Conservation (phyloP, 257 asterid species). For the Solanum tarapatanum region DNA sequence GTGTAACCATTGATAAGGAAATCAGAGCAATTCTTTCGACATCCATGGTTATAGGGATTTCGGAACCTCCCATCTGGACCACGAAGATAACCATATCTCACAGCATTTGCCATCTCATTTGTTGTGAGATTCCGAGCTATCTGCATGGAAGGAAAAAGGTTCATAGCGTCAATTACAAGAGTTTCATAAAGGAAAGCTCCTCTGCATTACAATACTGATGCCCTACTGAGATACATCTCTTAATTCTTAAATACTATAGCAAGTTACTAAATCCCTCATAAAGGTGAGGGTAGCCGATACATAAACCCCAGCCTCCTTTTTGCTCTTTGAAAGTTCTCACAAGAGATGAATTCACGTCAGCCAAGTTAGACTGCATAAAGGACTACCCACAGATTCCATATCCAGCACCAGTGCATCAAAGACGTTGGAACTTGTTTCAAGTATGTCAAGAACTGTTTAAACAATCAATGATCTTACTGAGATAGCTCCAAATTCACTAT, state of each 20-base stretch:
- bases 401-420: not conserved
- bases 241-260: not conserved
- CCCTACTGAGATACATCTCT: not conserved
- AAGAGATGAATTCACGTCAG: not conserved
- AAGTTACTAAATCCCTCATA: not conserved
- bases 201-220: not conserved
- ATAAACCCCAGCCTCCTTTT: not conserved
- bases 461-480: not conserved
- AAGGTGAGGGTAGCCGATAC: not conserved
- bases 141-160: conserved; percentile 23
- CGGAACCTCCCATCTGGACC: conserved; percentile 89
- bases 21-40: conserved; percentile 81
- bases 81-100: conserved; percentile 77
- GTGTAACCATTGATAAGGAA: conserved; percentile 67
- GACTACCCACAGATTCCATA: not conserved
- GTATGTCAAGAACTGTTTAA: not conserved
- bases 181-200: not conserved
- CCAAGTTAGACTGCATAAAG: not conserved
- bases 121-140: conserved; percentile 84
- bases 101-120: conserved; percentile 74
- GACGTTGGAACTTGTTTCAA: not conserved
- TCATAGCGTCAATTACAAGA: not conserved
- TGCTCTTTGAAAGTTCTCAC: not conserved
- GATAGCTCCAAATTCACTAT: not conserved
- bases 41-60: conserved; percentile 91